Evolutionary conservation across 805 yeast genomes (phyloP).

Genomic region (Kluyveromyces wickerhamii): DNA sequence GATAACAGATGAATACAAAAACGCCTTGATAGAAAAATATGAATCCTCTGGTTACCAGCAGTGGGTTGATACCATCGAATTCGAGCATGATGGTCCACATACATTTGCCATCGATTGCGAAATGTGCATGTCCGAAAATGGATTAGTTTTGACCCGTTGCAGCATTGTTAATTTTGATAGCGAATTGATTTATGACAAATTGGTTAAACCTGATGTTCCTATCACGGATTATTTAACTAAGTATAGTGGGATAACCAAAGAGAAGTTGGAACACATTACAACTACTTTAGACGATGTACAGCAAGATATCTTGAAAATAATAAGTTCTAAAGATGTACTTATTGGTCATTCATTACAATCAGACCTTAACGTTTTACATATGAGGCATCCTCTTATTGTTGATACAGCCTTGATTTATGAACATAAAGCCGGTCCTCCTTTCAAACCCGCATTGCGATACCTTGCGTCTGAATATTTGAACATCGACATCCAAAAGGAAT

Average conservation of each 20-base stretch:
- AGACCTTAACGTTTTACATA: slow-evolving; percentile 62
- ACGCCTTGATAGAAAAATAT: slow-evolving; percentile 8
- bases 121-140: slow-evolving; percentile 64
- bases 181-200: slow-evolving; percentile 56
- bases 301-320: slow-evolving; percentile 36
- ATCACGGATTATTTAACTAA: slow-evolving; percentile 76
- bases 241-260: slow-evolving; percentile 83
- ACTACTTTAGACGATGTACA: slow-evolving; percentile 67
- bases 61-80: slow-evolving; percentile 48
- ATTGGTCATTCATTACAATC: slow-evolving; percentile 89
- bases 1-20: slow-evolving; percentile 9
- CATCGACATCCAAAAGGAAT: slow-evolving; percentile 59
- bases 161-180: slow-evolving; percentile 62
- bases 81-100: slow-evolving; percentile 51
- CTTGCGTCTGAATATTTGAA: slow-evolving; percentile 51
- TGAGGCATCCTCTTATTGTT: slow-evolving; percentile 66
- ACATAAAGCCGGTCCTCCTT: slow-evolving; percentile 78
- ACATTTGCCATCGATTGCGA: slow-evolving; percentile 89
- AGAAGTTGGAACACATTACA: slow-evolving; percentile 50
- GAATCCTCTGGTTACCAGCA: slow-evolving; percentile 4
- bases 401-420: slow-evolving; percentile 77
- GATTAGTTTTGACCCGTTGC: slow-evolving; percentile 66
- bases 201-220: slow-evolving; percentile 68
- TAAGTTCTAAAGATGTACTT: slow-evolving; percentile 56
- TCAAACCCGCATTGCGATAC: slow-evolving; percentile 68